These are phyloP conservation scores for Neobulgaria alba DNA, from an alignment of 2,329 filamentous ascomycete species.

Conservation along the genomic window DNA sequence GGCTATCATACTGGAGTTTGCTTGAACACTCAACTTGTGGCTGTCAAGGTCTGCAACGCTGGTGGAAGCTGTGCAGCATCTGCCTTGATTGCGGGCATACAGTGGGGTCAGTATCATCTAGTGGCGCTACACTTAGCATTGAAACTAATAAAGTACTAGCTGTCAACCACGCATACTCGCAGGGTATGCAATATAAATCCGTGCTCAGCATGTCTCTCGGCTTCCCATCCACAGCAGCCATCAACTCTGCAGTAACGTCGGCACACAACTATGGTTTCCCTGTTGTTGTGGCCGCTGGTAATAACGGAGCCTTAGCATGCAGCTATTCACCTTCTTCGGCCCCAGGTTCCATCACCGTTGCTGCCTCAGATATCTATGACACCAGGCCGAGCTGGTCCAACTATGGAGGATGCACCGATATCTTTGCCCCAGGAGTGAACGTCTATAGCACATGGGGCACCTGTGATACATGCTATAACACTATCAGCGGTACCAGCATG, in stretches of 20 bases:
- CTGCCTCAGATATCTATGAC: background rate
- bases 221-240: constrained; percentile 34
- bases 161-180: background rate
- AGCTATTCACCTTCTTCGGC: constrained; percentile 10
- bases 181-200: background rate
- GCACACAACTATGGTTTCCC: no score
- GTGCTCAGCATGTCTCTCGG: background rate
- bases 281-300: constrained; percentile 52
- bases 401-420: constrained; percentile 38
- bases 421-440: constrained; percentile 37
- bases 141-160: no score
- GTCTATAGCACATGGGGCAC: background rate
- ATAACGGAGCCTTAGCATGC: constrained; percentile 34
- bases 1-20: constrained; percentile 29
- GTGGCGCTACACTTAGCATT: no score
- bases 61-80: constrained; percentile 3
- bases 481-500: no score
- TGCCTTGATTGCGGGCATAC: background rate
- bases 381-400: constrained; percentile 30
- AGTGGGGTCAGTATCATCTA: no score
- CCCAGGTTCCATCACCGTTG: background rate
- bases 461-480: no score
- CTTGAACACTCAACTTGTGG: constrained; percentile 25
- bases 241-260: constrained; percentile 39
- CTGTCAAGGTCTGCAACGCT: constrained; percentile 26